Conservation (phyloP, 2,329 filamentous ascomycete species). For the Phyllosticta capitalensis region DNA sequence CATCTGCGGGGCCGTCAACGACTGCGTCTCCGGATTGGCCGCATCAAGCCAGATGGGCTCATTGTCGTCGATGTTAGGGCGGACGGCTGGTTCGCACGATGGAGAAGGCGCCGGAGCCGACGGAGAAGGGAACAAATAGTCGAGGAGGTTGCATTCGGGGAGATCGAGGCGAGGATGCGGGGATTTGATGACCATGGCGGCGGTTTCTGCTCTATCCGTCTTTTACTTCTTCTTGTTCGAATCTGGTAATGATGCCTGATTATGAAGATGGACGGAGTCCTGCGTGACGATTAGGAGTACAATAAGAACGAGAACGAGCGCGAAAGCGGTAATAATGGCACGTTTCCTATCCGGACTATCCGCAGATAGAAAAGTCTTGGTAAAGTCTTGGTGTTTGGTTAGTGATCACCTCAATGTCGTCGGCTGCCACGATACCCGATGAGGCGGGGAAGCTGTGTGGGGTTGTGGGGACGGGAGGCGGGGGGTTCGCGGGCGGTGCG, state of each 20-base stretch:
- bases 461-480: conserved; percentile 30
- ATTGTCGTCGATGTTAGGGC: conserved; percentile 19
- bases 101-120: not conserved
- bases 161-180: conserved; percentile 56
- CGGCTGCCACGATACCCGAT: not conserved
- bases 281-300: too few relatives aligned
- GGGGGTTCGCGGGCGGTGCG: conserved; percentile 29
- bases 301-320: too few relatives aligned
- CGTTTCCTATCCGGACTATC: not conserved
- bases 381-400: not conserved
- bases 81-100: not conserved
- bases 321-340: not conserved
- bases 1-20: conserved; percentile 57
- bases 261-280: not conserved
- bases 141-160: conserved; percentile 43
- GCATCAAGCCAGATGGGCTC: conserved; percentile 53
- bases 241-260: not conserved
- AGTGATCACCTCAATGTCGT: not conserved
- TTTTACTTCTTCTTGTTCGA: not conserved
- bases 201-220: not conserved
- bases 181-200: conserved; percentile 61
- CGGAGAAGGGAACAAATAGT: conserved; percentile 21
- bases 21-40: conserved; percentile 52
- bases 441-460: conserved; percentile 11
- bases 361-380: too few relatives aligned